phyloP scores from a whole-genome alignment of 441 rosid genomes.

The Theobroma grandiflorum region DNA sequence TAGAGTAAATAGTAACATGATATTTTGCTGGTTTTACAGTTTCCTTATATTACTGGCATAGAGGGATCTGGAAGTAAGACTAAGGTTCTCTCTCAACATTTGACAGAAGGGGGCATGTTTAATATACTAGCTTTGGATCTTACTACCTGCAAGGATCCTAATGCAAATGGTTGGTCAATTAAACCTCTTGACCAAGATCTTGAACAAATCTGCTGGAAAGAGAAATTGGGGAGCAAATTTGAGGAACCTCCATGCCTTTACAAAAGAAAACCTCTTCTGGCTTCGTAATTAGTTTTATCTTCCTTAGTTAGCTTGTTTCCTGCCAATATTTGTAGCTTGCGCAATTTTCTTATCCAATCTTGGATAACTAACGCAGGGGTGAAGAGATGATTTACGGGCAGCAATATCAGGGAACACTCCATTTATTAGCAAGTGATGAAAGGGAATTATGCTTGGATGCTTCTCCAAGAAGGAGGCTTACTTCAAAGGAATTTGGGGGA shows the following conservation, averaged over 20 bases:
- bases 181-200: constrained; percentile 52
- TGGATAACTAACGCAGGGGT: constrained; percentile 50
- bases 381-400: constrained; percentile 49
- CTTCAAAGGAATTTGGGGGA: constrained; percentile 64
- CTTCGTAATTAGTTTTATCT: constrained; percentile 49
- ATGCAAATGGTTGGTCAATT: constrained; percentile 67
- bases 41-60: constrained; percentile 55
- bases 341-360: constrained; percentile 4
- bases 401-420: constrained; percentile 50
- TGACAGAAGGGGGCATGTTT: constrained; percentile 32
- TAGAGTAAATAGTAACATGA: constrained; percentile 13
- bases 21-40: constrained; percentile 51
- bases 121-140: constrained; percentile 53
- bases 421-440: constrained; percentile 57
- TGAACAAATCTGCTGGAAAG: constrained; percentile 81
- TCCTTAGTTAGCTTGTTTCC: constrained; percentile 18
- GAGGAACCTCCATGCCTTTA: constrained; percentile 67
- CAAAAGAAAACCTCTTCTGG: constrained; percentile 56
- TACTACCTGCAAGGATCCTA: constrained; percentile 74
- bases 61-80: constrained; percentile 28
- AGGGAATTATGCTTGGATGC: constrained; percentile 75
- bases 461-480: constrained; percentile 66
- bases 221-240: constrained; percentile 35
- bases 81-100: constrained; percentile 18
- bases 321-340: background rate